Percentiles rank a stretch among this genome's conserved stretches.
These are phyloP conservation scores for Phialophora expanda DNA, from an alignment of 2,329 filamentous ascomycete species.

Conservation along the genomic window DNA sequence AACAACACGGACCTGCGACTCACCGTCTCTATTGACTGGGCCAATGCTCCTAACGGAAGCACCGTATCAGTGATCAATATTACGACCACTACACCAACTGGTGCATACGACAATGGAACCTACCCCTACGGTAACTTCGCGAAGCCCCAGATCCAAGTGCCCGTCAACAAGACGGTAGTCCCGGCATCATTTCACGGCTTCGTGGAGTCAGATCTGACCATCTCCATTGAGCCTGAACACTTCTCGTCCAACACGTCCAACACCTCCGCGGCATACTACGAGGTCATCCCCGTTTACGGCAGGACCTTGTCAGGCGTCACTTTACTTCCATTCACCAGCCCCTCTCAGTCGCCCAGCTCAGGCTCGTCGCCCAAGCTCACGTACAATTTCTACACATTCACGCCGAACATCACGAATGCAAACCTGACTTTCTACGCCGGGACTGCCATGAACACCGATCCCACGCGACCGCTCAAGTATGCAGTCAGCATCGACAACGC, in stretches of 20 bases:
- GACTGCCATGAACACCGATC: constrained; percentile 58
- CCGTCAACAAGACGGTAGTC: constrained; percentile 57
- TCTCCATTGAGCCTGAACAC: constrained; percentile 48
- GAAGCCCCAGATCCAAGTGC: constrained; percentile 58
- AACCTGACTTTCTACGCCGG: constrained; percentile 51
- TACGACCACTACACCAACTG: constrained; percentile 38
- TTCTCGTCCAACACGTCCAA: constrained; percentile 37
- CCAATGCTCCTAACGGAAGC: constrained; percentile 49
- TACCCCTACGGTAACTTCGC: constrained; percentile 43
- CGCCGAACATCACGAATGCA: constrained; percentile 48
- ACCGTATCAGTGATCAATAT: constrained; percentile 45
- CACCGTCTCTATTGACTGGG: constrained; percentile 63
- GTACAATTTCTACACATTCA: constrained; percentile 68
- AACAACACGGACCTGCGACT: constrained; percentile 58
- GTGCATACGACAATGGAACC: constrained; percentile 25
- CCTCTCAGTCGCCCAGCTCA: constrained; percentile 56
- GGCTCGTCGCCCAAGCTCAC: constrained; percentile 59
- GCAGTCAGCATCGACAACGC: constrained; percentile 56
- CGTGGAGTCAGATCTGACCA: constrained; percentile 61
- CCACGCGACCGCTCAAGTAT: constrained; percentile 56
- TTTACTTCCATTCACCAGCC: constrained; percentile 59
- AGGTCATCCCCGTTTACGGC: constrained; percentile 60
- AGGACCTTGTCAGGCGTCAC: constrained; percentile 65
- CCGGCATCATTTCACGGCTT: constrained; percentile 65
- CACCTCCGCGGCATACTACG: constrained; percentile 51